Conservation (phyloP, 2,329 filamentous ascomycete genomes). For the Neocatenulostroma microsporum region DNA sequence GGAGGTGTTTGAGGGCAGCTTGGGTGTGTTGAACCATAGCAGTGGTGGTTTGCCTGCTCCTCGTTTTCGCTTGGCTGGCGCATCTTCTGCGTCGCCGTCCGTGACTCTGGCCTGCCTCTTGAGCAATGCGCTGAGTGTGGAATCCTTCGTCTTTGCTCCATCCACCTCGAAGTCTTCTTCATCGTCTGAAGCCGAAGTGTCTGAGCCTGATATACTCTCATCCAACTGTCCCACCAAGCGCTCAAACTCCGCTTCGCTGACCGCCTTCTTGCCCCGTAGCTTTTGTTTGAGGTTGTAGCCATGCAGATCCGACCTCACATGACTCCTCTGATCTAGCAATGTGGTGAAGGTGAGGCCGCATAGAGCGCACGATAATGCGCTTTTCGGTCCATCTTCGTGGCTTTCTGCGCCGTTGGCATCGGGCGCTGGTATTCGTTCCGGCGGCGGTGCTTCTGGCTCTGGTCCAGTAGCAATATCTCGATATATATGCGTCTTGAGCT, state of each 20-base stretch:
- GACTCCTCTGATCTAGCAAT: slow-evolving; percentile 72
- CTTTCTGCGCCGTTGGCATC: too few species aligned
- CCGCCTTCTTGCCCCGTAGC: slow-evolving; percentile 61
- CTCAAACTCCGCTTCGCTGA: slow-evolving; percentile 78
- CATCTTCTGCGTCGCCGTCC: slow-evolving; percentile 44
- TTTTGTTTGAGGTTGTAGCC: slow-evolving; percentile 93
- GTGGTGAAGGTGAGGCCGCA: slow-evolving; percentile 65
- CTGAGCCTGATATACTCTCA: slow-evolving; percentile 85
- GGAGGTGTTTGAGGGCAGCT: slow-evolving; percentile 67
- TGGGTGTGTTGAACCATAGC: slow-evolving; percentile 74
- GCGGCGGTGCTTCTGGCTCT: slow-evolving; percentile 16
- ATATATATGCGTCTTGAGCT: slow-evolving; percentile 51
- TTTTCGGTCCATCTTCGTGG: slow-evolving; percentile 39
- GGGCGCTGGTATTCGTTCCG: too few species aligned
- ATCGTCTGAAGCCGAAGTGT: slow-evolving; percentile 51
- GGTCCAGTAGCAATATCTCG: too few species aligned
- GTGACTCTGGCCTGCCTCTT: slow-evolving; percentile 75
- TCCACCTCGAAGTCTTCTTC: slow-evolving; percentile 59
- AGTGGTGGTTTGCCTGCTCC: slow-evolving; percentile 63
- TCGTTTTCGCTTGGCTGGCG: slow-evolving; percentile 42
- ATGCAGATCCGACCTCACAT: slow-evolving; percentile 85
- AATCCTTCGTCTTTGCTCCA: slow-evolving; percentile 51
- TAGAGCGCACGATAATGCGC: slow-evolving; percentile 69
- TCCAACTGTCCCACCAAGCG: slow-evolving; percentile 77
- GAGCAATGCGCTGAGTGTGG: slow-evolving; percentile 65